Conservation (phyloP, 352 stramenopile species). For the Elongisporangium undulatum region DNA sequence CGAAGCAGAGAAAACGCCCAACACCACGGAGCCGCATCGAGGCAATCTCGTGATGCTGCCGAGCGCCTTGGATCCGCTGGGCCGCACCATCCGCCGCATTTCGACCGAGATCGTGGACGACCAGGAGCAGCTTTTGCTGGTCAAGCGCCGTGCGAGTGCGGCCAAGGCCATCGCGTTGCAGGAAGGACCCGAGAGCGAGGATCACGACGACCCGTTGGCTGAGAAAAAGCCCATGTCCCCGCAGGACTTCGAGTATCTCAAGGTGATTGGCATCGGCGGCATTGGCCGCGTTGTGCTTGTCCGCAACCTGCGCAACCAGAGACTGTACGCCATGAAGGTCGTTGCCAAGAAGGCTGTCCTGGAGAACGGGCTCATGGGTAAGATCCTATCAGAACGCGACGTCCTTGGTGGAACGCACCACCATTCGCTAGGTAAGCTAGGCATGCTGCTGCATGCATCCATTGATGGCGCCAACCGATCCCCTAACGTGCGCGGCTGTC, state of each 20-base stretch:
- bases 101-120: conserved; percentile 40
- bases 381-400: conserved; percentile 69
- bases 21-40: background rate
- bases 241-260: conserved; percentile 83
- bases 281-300: conserved; percentile 85
- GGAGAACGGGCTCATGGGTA: conserved; percentile 47
- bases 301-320: conserved; percentile 36
- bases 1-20: background rate
- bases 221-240: conserved; percentile 19
- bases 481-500: background rate
- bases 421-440: conserved; percentile 36
- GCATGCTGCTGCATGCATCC: background rate
- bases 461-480: conserved; percentile 3
- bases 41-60: conserved; percentile 43
- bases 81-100: conserved; percentile 47
- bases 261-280: conserved; percentile 85
- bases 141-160: conserved; percentile 40
- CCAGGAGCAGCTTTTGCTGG: conserved; percentile 50
- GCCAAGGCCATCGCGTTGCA: conserved; percentile 84
- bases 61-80: conserved; percentile 43
- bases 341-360: conserved; percentile 49
- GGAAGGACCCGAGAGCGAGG: background rate
- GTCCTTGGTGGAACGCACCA: conserved; percentile 72
- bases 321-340: conserved; percentile 83
- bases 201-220: background rate